Conservation (phyloP, 2,329 filamentous ascomycete genomes). For the Blumeriella jaapii region DNA sequence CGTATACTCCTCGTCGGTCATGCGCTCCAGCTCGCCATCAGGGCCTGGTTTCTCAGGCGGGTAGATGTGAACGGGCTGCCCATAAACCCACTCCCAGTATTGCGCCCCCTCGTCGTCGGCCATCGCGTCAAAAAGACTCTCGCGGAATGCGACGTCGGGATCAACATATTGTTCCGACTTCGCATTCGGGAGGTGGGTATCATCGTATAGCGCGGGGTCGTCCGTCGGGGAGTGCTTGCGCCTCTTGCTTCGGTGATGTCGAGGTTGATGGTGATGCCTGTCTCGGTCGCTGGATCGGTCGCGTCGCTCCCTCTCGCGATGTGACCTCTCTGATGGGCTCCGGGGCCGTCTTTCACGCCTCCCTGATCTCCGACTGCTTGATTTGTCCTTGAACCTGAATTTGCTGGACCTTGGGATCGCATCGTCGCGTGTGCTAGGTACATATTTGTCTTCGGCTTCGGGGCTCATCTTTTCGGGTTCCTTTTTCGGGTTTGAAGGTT, state of each 20-base stretch:
- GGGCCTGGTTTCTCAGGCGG: constrained; percentile 33
- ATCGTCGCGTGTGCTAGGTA: constrained; percentile 1
- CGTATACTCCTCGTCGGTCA: constrained; percentile 90
- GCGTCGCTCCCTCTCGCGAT: constrained; percentile 1
- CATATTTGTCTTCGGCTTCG: constrained; percentile 3
- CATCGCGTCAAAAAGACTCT: constrained; percentile 92
- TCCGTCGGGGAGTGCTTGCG: constrained; percentile 20
- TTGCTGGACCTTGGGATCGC: constrained; percentile 9
- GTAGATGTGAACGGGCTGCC: constrained; percentile 83
- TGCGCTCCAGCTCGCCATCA: constrained; percentile 58
- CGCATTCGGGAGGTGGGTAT: constrained; percentile 29
- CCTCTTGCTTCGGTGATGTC: constrained; percentile 22
- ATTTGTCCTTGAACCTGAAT: constrained; percentile 24
- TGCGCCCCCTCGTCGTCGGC: constrained; percentile 91
- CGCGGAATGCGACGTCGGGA: constrained; percentile 70
- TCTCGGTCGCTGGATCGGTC: constrained; percentile 7
- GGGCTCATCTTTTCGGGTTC: constrained; percentile 19
- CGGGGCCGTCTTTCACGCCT: constrained; percentile 3
- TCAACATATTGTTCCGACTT: constrained; percentile 37
- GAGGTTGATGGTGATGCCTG: constrained; percentile 17
- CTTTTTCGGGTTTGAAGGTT: no score
- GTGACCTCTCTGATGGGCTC: constrained; percentile 3
- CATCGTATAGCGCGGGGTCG: constrained; percentile 29
- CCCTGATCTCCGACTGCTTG: constrained; percentile 17
- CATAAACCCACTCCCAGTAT: constrained; percentile 96